Evolutionary conservation across 2,329 filamentous ascomycete genomes (phyloP), one percentile per base, ranked within the genome.

Genomic region (Alternaria sp.): DNA sequence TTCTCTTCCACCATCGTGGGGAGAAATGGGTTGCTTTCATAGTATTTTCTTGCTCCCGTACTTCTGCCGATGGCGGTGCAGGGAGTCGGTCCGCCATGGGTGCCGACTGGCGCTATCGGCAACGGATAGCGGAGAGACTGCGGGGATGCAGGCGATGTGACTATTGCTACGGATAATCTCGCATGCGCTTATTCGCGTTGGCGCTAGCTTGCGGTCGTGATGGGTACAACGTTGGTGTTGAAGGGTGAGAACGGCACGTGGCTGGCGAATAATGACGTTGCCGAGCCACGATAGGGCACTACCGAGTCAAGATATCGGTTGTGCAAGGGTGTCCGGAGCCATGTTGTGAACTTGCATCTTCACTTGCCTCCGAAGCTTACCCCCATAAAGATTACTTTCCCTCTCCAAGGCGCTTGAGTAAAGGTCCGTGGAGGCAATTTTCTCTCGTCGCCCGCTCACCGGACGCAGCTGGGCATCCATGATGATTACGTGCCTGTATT

Each of bases 1-100:
- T 63, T 46, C 63, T 61, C 59, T 67, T 69, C 32, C 70, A 54
- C 65, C 68, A 73, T 54, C 65, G 59, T 19, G 45, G 36, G 49
- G 72, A 59, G 46, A 65, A 68, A 40, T 32, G 47, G 43, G 32
- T 59, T 26, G 49, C 62, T 52, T 58, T 62, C 30, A 54, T 61
- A 60, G 52, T 49, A 36, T 28, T 25, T 9, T 60, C 56, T 11
- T 47, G 52, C 21, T 65, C 56, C 44, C 54, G 47, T 25, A 17
- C 23, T 52, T 36, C 47, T 26, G 45, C 45, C 23, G 59, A 32
- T 50, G 61, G 49, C 44, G 61, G 49, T 26, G 47, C 61, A 55
- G 57, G 47, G 11, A 54, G 40, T 59, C 36, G 30, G 44, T 66
- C 67, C 54, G 62, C 61, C 67, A 69, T 68, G 50, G 21, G 32